Percentiles rank a stretch among this genome's conserved stretches.
phyloP scores from a whole-genome alignment of 2,329 filamentous ascomycete species.

The Cordyceps javanica region DNA sequence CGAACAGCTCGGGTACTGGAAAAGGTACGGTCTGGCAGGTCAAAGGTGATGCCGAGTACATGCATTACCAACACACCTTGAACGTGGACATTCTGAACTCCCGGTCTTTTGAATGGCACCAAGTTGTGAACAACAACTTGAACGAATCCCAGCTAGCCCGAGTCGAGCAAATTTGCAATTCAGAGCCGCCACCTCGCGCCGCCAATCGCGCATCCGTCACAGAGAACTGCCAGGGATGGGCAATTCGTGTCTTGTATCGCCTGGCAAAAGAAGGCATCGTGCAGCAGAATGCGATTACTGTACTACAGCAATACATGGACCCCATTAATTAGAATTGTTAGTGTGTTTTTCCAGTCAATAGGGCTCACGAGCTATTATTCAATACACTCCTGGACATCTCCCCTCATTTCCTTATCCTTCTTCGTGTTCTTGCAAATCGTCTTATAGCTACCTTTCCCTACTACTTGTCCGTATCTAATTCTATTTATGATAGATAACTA shows the following conservation, averaged over 20 bases:
- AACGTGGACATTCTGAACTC: neutral
- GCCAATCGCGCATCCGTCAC: neutral
- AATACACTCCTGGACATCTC: neutral
- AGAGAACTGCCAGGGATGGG: conserved; percentile 3
- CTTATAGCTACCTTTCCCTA: neutral
- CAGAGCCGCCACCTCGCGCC: neutral
- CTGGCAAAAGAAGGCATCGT: neutral
- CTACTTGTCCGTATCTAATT: neutral
- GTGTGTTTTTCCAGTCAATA: neutral
- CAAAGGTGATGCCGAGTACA: conserved; percentile 1
- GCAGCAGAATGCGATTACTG: neutral
- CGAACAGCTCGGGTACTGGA: neutral
- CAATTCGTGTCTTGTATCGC: neutral
- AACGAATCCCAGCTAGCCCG: neutral
- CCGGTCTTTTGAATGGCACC: neutral
- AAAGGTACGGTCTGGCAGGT: neutral
- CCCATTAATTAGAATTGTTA: neutral
- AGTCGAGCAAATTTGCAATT: neutral
- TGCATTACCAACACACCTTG: neutral
- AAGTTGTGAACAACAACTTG: neutral
- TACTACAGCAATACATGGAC: neutral
- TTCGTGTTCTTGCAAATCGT: neutral
- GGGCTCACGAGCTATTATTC: neutral
- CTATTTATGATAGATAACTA: neutral
- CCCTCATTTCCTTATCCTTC: too few relatives aligned